These are phyloP conservation scores for Calonectria naviculata DNA, from an alignment of 2,329 filamentous ascomycete species.

Conservation along the genomic window DNA sequence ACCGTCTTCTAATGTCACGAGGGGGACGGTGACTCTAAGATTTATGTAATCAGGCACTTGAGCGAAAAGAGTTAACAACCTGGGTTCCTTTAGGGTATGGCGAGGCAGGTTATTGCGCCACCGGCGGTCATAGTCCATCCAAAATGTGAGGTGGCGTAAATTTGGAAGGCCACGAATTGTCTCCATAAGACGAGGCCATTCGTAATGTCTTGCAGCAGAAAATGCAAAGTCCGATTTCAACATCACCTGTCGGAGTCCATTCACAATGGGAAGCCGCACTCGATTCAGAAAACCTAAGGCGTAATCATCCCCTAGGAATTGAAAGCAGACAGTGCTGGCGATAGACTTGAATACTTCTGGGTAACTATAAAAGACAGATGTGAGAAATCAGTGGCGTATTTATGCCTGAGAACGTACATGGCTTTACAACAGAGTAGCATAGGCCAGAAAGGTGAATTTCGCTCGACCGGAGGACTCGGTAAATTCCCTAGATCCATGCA, in stretches of 20 bases:
- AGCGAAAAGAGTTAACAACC: not conserved
- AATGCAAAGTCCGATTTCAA: not conserved
- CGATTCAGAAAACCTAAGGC: not conserved
- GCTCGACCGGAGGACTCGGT: not conserved
- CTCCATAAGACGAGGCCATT: not conserved
- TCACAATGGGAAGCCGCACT: not conserved
- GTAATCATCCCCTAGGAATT: not conserved
- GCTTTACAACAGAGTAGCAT: conserved; percentile 3
- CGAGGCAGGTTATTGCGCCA: conserved; percentile 9
- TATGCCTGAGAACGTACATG: not conserved
- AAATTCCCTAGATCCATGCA: not conserved
- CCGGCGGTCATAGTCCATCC: conserved; percentile 5
- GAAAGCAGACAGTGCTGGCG: not conserved
- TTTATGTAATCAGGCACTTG: not conserved
- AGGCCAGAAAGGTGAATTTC: not conserved
- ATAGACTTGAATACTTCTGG: not conserved
- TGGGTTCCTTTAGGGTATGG: not conserved
- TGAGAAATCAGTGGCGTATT: not conserved
- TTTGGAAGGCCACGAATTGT: not conserved
- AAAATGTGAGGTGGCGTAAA: not conserved
- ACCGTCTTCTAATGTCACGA: not conserved
- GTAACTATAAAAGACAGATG: not conserved
- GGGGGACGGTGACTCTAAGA: not conserved
- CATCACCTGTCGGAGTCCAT: not conserved
- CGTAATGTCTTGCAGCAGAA: not conserved